Evolutionary conservation across 2,329 filamentous ascomycete genomes (phyloP), one percentile per base, ranked within the genome.

Genomic region (Niveomyces coronatus): DNA sequence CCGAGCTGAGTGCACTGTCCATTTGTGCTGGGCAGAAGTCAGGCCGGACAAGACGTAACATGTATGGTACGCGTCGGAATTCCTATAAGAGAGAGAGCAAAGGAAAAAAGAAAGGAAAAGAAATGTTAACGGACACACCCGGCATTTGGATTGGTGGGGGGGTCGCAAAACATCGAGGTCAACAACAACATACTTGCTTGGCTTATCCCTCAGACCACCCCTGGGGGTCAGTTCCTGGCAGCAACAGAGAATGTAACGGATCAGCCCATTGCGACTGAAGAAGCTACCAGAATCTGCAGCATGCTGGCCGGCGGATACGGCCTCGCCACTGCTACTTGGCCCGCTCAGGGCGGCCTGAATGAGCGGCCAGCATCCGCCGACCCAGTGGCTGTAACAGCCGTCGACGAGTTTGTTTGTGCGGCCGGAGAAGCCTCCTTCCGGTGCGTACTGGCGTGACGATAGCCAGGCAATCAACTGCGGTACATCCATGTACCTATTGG

Each of bases 371-470:
- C 88, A 96, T 39, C 83, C 84, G 39, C 91, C 91, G 23, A 94
- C 82, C 91, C 91, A 98, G 61, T 95, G 89, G 56, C 85, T 94
- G 65, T 98, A 98, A 64, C 91, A 98, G 31, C 89, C 91, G 59
- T 98, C 91, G 22, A 96, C 91, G 22, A 98, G 72, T 64, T 98
- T 98, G 69, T 96, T 96, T 19, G 89, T 94, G 49, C 91, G 82
- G 44, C 91, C 91, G 28, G 85, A 83, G 54, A 94, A 88, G 24
- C 91, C 91, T 46, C 88, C 88, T 58, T 96, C 91, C 4, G 89
- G 91, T 20, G 79, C 78, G 57, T 89, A 84, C 60, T 98, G 91
- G 43, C 87, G 80, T 31, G 85, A 79, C 7, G 86, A 89, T 27
- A 98, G 74, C 87, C 91, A 98, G 43, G 81, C 78, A 33, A 91